Percentiles rank a stretch among this genome's conserved stretches.
phyloP scores from a whole-genome alignment of 1,139 yeast species.

The Diutina mesorugosa region DNA sequence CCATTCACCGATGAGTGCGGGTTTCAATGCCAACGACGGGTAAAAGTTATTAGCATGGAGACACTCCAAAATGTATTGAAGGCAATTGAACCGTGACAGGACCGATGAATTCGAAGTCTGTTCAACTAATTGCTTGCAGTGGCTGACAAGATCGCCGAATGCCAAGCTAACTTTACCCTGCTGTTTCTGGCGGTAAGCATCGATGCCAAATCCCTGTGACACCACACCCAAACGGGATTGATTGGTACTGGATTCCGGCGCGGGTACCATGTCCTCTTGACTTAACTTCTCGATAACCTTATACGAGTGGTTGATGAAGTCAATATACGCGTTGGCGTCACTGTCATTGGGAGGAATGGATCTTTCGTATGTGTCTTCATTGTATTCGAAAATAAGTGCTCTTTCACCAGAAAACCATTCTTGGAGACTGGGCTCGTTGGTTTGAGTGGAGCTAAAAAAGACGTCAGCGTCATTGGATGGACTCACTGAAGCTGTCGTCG shows the following conservation, averaged over 20 bases:
- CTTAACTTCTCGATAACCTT: slow-evolving; percentile 21
- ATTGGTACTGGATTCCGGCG: slow-evolving; percentile 10
- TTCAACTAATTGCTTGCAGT: slow-evolving; percentile 8
- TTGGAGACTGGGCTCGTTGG: slow-evolving; percentile 9
- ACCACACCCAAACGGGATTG: slow-evolving; percentile 19
- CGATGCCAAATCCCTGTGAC: slow-evolving; percentile 7
- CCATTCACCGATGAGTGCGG: slow-evolving; percentile 43
- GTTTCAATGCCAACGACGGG: slow-evolving; percentile 13
- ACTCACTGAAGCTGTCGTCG: background rate
- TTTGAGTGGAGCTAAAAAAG: slow-evolving; percentile 5
- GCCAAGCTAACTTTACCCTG: slow-evolving; percentile 14
- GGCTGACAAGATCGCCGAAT: slow-evolving; percentile 12
- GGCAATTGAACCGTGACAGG: slow-evolving; percentile 10
- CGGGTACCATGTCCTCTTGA: slow-evolving; percentile 10
- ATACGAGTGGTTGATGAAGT: slow-evolving; percentile 20
- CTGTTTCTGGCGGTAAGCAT: slow-evolving; percentile 5
- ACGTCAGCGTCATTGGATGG: background rate
- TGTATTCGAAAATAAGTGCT: slow-evolving; percentile 19
- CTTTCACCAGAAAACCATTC: slow-evolving; percentile 24
- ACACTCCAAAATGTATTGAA: slow-evolving; percentile 41
- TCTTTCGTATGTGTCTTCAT: slow-evolving; percentile 13
- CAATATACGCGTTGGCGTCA: slow-evolving; percentile 12
- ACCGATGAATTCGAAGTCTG: slow-evolving; percentile 5
- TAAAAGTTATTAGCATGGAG: slow-evolving; percentile 40
- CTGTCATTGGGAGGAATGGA: slow-evolving; percentile 11